Conservation (phyloP, 345 rosid genomes). For the Hevea brasiliensis region DNA sequence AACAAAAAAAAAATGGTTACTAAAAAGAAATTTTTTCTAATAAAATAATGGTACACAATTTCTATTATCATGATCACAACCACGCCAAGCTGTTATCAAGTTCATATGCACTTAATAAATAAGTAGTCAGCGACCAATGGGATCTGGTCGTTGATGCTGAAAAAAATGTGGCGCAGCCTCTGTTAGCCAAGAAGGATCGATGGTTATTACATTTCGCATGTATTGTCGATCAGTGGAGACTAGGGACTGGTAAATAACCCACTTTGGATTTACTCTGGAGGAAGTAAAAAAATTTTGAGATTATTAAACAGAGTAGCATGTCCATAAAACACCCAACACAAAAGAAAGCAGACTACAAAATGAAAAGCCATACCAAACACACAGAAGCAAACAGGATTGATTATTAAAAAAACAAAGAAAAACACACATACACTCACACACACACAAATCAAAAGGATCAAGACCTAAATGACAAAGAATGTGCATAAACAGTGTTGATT, state of each 20-base stretch:
- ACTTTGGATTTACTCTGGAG: slow-evolving; percentile 89
- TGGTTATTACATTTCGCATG: slow-evolving; percentile 76
- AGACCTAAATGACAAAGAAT: no score
- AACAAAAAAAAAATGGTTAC: no score
- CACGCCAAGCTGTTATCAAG: neutral
- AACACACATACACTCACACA: no score
- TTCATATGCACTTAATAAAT: neutral
- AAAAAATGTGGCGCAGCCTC: slow-evolving; percentile 86
- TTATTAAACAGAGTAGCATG: neutral
- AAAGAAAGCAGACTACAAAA: neutral
- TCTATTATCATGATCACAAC: neutral
- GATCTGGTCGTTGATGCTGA: slow-evolving; percentile 39
- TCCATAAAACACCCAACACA: neutral
- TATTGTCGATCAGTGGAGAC: slow-evolving; percentile 89
- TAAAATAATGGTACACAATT: no score
- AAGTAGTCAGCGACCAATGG: slow-evolving; percentile 2
- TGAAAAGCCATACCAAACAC: neutral
- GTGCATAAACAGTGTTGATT: no score
- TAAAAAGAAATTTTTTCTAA: no score
- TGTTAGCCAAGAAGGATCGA: slow-evolving; percentile 78
- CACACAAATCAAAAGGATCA: no score
- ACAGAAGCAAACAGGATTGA: neutral
- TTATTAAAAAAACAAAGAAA: no score
- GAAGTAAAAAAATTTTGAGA: neutral
- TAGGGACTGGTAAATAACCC: slow-evolving; percentile 76